Conservation (phyloP, 2,329 filamentous ascomycete genomes). For the Apiospora phragmitis region DNA sequence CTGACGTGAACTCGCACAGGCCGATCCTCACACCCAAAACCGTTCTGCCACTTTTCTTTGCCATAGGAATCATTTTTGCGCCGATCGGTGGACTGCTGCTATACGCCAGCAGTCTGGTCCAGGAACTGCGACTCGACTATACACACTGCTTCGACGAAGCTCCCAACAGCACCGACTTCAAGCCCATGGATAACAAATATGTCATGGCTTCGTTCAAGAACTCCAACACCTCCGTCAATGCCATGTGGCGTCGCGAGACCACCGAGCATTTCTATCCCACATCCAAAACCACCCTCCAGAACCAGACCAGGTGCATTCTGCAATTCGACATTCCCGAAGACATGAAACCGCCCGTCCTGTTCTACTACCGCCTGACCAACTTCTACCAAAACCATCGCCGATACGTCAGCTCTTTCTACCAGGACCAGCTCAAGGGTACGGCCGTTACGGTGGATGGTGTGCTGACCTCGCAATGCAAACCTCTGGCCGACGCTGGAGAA, state of each 20-base stretch:
- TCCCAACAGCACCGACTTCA: constrained; percentile 34
- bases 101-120: constrained; percentile 84
- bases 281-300: constrained; percentile 18
- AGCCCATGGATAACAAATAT: constrained; percentile 54
- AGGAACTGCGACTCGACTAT: constrained; percentile 91
- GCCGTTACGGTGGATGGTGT: constrained; percentile 62
- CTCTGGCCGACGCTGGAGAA: constrained; percentile 55
- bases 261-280: constrained; percentile 40
- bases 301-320: constrained; percentile 63
- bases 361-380: constrained; percentile 95
- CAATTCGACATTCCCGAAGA: constrained; percentile 78
- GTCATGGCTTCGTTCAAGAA: constrained; percentile 72
- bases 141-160: constrained; percentile 69
- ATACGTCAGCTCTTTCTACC: constrained; percentile 88
- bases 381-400: constrained; percentile 99
- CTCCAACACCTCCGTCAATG: constrained; percentile 39
- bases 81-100: constrained; percentile 86
- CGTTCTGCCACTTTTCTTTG: constrained; percentile 63
- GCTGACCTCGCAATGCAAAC: constrained; percentile 70
- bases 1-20: constrained; percentile 44
- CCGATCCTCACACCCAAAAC: constrained; percentile 95
- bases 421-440: constrained; percentile 76
- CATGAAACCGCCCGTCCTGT: constrained; percentile 78
- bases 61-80: constrained; percentile 81
- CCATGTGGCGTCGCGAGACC: constrained; percentile 36